These are phyloP conservation scores for Phellopilus nigrolimitatus DNA, from an alignment of 1,284 basidiomycete species.

Conservation along the genomic window DNA sequence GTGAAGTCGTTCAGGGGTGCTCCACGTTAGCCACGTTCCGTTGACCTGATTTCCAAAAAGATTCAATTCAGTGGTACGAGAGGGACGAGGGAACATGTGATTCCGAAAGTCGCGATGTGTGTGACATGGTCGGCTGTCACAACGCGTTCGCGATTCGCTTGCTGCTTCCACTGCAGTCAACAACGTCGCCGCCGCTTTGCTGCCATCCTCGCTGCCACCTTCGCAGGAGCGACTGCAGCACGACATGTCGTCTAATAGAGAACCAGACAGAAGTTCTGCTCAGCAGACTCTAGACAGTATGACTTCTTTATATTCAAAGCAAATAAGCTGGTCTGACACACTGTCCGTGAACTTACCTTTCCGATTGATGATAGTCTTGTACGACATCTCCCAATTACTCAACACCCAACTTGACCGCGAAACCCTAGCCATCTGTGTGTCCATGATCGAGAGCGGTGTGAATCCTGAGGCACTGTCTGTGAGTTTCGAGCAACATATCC, in stretches of 20 bases:
- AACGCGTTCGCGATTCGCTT: too few species aligned
- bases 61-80: too few species aligned
- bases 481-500: slow-evolving; percentile 28
- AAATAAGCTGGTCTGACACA: too few species aligned
- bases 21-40: too few species aligned
- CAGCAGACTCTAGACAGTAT: slow-evolving; percentile 77
- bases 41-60: too few species aligned
- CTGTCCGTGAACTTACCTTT: too few species aligned
- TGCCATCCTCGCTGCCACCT: too few species aligned
- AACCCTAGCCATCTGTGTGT: slow-evolving; percentile 76
- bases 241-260: slow-evolving; percentile 30
- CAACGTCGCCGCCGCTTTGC: not conserved
- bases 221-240: too few species aligned
- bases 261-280: slow-evolving; percentile 64
- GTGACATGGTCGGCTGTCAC: too few species aligned
- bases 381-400: slow-evolving; percentile 78
- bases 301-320: slow-evolving; percentile 28
- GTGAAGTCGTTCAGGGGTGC: too few species aligned
- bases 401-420: slow-evolving; percentile 81
- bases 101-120: too few species aligned
- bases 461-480: slow-evolving; percentile 85
- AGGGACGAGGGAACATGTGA: too few species aligned
- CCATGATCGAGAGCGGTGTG: slow-evolving; percentile 81
- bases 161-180: not conserved
- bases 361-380: slow-evolving; percentile 61